A percentile compares a stretch with the other conserved stretches of the same genome.
These are phyloP conservation scores for Nannizziopsis arthrosporioides DNA, from an alignment of 2,329 filamentous ascomycete species.

Conservation along the genomic window DNA sequence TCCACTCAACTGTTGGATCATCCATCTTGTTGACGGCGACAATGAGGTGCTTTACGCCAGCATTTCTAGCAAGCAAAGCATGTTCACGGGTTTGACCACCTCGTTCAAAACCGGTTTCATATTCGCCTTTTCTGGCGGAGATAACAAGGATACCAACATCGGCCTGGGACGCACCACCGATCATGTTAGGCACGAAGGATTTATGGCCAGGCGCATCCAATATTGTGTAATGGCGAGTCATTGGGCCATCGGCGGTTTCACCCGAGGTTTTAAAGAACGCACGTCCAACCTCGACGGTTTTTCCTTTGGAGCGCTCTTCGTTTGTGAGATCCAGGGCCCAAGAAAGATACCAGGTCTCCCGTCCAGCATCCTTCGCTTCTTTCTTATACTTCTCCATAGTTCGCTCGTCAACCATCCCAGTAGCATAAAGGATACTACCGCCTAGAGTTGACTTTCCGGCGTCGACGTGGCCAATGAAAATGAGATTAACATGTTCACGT, in stretches of 20 bases:
- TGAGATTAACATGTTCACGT: conserved; percentile 71
- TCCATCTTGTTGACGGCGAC: conserved; percentile 99
- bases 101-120: conserved; percentile 95
- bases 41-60: conserved; percentile 92
- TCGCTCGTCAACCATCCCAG: conserved; percentile 98
- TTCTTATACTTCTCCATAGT: conserved; percentile 97
- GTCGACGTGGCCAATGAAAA: conserved; percentile 97
- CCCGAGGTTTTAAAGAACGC: conserved; percentile 77
- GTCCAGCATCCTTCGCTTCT: conserved; percentile 89
- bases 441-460: conserved; percentile 95
- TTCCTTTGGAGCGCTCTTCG: conserved; percentile 90
- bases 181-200: conserved; percentile 97
- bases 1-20: conserved; percentile 92
- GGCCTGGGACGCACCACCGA: conserved; percentile 84
- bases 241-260: conserved; percentile 33
- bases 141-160: conserved; percentile 94
- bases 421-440: conserved; percentile 81
- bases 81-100: conserved; percentile 96
- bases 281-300: conserved; percentile 93
- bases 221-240: conserved; percentile 91
- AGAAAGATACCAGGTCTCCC: conserved; percentile 97
- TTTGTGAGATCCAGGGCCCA: conserved; percentile 97
- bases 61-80: conserved; percentile 93
- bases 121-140: conserved; percentile 92
- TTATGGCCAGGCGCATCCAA: conserved; percentile 96